phyloP scores from a whole-genome alignment of 331 rosid species.

The Arachis monticola region DNA sequence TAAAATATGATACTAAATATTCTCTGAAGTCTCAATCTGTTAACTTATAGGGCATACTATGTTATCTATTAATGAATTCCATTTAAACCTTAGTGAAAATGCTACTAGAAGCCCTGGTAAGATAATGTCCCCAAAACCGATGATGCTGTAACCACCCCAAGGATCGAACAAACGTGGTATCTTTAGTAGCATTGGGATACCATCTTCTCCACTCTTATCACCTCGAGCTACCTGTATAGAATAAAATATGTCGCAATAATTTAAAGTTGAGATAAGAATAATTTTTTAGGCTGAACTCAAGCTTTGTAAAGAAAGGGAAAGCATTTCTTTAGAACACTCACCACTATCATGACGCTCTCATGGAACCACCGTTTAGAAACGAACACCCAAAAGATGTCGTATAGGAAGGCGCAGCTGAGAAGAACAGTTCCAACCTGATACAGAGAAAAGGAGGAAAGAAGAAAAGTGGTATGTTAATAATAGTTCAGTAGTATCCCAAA shows the following conservation, averaged over 20 bases:
- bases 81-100: conserved; percentile 80
- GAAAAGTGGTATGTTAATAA: conserved; percentile 3
- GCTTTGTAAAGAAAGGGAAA: conserved; percentile 20
- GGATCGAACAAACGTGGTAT: conserved; percentile 98
- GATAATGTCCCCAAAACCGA: conserved; percentile 98
- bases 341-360: conserved; percentile 99
- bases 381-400: conserved; percentile 97
- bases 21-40: no score
- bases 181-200: conserved; percentile 97
- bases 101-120: conserved; percentile 95
- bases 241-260: conserved; percentile 15
- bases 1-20: conserved; percentile 15
- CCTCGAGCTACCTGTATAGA: conserved; percentile 93
- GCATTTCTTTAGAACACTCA: conserved; percentile 51
- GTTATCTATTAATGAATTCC: conserved; percentile 30
- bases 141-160: conserved; percentile 99
- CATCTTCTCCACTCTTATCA: conserved; percentile 96
- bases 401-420: conserved; percentile 91
- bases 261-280: not conserved
- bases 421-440: conserved; percentile 97
- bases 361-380: conserved; percentile 97
- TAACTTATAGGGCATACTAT: no score
- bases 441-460: not conserved
- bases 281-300: conserved; percentile 21
- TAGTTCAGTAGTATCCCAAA: conserved; percentile 12